A percentile compares a stretch with the other conserved stretches of the same genome.
Conservation (phyloP, 176 grass and related monocot genomes). For the Triticum dicoccoides region DNA sequence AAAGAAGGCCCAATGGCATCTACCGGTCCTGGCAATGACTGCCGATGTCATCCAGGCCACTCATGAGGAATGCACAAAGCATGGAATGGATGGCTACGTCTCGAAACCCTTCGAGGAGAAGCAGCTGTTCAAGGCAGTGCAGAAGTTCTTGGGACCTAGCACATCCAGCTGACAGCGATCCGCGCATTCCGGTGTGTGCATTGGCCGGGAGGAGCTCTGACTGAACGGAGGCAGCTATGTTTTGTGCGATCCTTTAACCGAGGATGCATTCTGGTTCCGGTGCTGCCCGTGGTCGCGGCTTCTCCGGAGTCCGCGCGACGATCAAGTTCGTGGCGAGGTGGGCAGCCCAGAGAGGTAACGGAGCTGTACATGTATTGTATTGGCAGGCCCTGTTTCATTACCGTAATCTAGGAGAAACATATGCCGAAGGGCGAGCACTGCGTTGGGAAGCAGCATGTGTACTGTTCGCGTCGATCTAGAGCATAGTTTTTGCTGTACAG, state of each 20-base stretch:
- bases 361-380: slow-evolving; percentile 38
- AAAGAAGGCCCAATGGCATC: slow-evolving; percentile 35
- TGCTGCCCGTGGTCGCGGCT: not conserved
- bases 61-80: slow-evolving; percentile 78
- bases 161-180: slow-evolving; percentile 12
- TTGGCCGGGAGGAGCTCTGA: not conserved
- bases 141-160: slow-evolving; percentile 64
- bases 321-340: not conserved
- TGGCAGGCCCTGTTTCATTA: not conserved
- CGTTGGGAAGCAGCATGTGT: slow-evolving; percentile 18
- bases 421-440: not conserved
- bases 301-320: not conserved
- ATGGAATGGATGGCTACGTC: slow-evolving; percentile 93
- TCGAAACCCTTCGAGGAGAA: slow-evolving; percentile 96
- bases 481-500: slow-evolving; percentile 36
- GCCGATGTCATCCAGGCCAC: slow-evolving; percentile 97
- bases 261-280: slow-evolving; percentile 22
- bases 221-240: slow-evolving; percentile 18
- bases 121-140: slow-evolving; percentile 75
- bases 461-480: slow-evolving; percentile 4
- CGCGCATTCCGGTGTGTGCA: not conserved
- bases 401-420: slow-evolving; percentile 22
- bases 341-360: not conserved
- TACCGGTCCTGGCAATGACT: slow-evolving; percentile 91
- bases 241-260: slow-evolving; percentile 15